phyloP scores from a whole-genome alignment of 768 basidiomycete genomes.

The Leucosporidium yakuticum region DNA sequence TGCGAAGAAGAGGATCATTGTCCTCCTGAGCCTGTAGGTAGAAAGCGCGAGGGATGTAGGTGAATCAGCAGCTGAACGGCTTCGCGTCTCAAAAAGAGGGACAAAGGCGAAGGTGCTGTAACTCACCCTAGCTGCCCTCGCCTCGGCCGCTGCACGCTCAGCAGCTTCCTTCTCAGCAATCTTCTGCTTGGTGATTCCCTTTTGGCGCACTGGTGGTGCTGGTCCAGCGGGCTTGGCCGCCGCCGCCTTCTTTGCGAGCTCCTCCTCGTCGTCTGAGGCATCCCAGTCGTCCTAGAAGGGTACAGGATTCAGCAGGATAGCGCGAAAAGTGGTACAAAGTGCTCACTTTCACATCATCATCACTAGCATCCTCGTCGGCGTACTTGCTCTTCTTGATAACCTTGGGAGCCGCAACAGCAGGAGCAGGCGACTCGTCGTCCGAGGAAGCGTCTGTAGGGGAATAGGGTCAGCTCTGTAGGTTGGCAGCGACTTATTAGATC shows the following conservation, averaged over 20 bases:
- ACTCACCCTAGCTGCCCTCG: constrained; percentile 44
- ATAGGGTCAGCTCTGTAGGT: too few relatives aligned
- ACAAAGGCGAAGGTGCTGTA: background rate
- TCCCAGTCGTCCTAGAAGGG: constrained; percentile 85
- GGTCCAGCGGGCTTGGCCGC: constrained; percentile 43
- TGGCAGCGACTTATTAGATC: too few relatives aligned
- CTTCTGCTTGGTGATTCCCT: constrained; percentile 83
- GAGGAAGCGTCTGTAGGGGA: constrained; percentile 32
- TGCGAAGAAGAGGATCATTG: constrained; percentile 68
- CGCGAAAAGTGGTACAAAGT: constrained; percentile 8
- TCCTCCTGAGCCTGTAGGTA: constrained; percentile 43
- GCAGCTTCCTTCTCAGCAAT: constrained; percentile 83
- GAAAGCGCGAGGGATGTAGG: background rate
- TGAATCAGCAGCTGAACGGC: background rate
- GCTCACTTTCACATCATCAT: constrained; percentile 67
- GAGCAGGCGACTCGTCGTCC: constrained; percentile 45
- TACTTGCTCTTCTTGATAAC: constrained; percentile 58
- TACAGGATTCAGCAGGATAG: constrained; percentile 11
- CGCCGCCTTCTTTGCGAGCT: constrained; percentile 49
- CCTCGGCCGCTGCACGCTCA: constrained; percentile 52
- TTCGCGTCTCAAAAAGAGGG: background rate
- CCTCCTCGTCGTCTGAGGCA: constrained; percentile 66
- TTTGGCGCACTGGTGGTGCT: constrained; percentile 75
- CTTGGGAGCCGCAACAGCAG: constrained; percentile 30
- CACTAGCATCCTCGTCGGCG: constrained; percentile 81